Evolutionary conservation across 2,329 filamentous ascomycete species (phyloP).

Genomic region (Calonectria pseudoreteaudii): DNA sequence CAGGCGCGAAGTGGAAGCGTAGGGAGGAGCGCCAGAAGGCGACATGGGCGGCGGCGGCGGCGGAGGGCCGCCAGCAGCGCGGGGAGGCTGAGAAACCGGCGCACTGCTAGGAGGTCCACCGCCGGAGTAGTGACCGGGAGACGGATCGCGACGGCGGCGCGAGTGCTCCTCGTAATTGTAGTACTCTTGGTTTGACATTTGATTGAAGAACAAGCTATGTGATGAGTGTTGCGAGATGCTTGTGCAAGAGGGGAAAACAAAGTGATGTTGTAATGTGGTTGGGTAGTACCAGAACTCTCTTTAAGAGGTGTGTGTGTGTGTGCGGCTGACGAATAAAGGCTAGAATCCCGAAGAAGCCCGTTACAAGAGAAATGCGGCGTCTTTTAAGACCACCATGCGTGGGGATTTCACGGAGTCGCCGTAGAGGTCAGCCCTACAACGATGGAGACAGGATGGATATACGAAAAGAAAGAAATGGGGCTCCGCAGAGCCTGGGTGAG

Average conservation of each 20-base stretch:
- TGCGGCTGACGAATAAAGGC: conserved; percentile 3
- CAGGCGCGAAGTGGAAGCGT: conserved; percentile 38
- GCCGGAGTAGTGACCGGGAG: conserved; percentile 48
- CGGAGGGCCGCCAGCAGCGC: conserved; percentile 25
- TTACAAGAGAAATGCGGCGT: conserved; percentile 1
- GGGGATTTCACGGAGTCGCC: conserved; percentile 21
- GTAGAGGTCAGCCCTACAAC: conserved; percentile 24
- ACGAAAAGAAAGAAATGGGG: conserved; percentile 16
- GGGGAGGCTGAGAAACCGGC: conserved; percentile 28
- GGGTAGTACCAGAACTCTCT: background rate
- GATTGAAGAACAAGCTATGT: background rate
- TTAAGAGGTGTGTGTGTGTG: background rate
- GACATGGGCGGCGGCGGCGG: conserved; percentile 27
- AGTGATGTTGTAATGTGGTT: background rate
- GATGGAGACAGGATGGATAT: background rate
- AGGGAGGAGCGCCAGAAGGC: conserved; percentile 29
- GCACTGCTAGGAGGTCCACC: conserved; percentile 36
- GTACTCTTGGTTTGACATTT: conserved; percentile 41
- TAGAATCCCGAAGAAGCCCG: background rate
- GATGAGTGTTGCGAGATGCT: background rate
- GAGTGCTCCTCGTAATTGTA: conserved; percentile 46
- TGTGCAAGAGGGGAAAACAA: background rate
- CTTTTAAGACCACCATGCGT: background rate
- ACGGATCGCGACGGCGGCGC: conserved; percentile 44
- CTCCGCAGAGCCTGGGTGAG: conserved; percentile 7